Conservation (phyloP, 2,329 filamentous ascomycete genomes). For the Penicillium sclerotiorum region DNA sequence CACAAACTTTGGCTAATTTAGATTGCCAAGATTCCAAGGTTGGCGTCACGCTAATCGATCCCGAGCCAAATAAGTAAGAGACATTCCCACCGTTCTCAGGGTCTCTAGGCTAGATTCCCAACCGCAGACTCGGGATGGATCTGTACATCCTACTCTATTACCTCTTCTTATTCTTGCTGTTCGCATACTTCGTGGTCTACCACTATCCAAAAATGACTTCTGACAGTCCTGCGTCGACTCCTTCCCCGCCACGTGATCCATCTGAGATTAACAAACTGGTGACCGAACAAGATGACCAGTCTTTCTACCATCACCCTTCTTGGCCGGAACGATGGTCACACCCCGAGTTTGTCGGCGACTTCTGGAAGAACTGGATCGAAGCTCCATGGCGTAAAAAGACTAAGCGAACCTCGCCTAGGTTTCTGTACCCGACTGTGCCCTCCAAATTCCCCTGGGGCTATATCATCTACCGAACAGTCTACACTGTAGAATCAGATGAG, state of each 20-base stretch:
- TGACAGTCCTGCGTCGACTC: not conserved
- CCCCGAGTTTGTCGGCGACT: not conserved
- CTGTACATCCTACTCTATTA: not conserved
- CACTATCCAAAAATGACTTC: not conserved
- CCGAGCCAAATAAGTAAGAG: slow-evolving; percentile 1
- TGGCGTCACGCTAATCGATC: slow-evolving; percentile 3
- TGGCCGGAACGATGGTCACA: not conserved
- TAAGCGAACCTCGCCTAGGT: not conserved
- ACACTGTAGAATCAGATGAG: slow-evolving; percentile 5
- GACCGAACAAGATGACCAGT: not conserved
- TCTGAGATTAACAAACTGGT: not conserved
- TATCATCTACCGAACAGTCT: slow-evolving; percentile 1
- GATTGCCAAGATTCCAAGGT: slow-evolving; percentile 7
- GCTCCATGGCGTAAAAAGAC: slow-evolving; percentile 1
- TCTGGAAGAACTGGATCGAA: not conserved
- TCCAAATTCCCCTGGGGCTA: not conserved
- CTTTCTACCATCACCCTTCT: slow-evolving; percentile 6
- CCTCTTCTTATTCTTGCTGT: not conserved
- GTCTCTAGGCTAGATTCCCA: not conserved
- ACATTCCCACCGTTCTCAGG: slow-evolving; percentile 1
- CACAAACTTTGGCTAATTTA: not conserved
- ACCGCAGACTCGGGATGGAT: not conserved
- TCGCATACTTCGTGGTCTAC: not conserved
- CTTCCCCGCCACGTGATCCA: slow-evolving; percentile 2
- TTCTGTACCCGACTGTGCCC: not conserved